phyloP scores from a whole-genome alignment of 2,329 filamentous ascomycete genomes.

The Diaporthe ampelina region DNA sequence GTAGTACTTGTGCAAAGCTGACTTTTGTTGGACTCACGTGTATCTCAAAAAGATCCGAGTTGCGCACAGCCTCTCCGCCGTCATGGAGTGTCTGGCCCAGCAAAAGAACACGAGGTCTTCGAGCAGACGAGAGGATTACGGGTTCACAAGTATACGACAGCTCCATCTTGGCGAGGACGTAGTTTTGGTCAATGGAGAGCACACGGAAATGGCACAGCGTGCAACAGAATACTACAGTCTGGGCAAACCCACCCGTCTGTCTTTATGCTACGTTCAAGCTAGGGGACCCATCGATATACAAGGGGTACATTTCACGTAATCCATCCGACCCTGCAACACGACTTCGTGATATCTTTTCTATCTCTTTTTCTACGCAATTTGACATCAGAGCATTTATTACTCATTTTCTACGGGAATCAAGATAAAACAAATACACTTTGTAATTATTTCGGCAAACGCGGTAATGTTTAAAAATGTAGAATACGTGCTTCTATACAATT shows the following conservation, averaged over 20 bases:
- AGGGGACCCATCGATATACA: neutral
- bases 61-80: conserved; percentile 25
- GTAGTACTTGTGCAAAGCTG: neutral
- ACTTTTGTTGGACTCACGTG: conserved; percentile 14
- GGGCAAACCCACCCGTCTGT: neutral
- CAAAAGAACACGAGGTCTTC: conserved; percentile 16
- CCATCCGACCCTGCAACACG: neutral
- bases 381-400: no score
- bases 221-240: neutral
- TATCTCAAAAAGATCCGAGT: conserved; percentile 14
- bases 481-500: no score
- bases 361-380: no score
- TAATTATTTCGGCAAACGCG: no score
- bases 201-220: neutral
- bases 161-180: neutral
- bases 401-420: no score
- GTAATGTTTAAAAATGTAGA: no score
- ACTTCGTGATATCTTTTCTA: no score
- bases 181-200: neutral
- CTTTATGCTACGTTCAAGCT: conserved; percentile 1
- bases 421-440: no score
- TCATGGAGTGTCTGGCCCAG: conserved; percentile 29
- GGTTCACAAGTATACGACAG: conserved; percentile 2
- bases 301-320: neutral
- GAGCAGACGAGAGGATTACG: neutral